Percentiles rank a stretch among this genome's conserved stretches.
These are phyloP conservation scores for Phialemoniopsis sp. DNA, from an alignment of 2,329 filamentous ascomycete species.

Conservation along the genomic window DNA sequence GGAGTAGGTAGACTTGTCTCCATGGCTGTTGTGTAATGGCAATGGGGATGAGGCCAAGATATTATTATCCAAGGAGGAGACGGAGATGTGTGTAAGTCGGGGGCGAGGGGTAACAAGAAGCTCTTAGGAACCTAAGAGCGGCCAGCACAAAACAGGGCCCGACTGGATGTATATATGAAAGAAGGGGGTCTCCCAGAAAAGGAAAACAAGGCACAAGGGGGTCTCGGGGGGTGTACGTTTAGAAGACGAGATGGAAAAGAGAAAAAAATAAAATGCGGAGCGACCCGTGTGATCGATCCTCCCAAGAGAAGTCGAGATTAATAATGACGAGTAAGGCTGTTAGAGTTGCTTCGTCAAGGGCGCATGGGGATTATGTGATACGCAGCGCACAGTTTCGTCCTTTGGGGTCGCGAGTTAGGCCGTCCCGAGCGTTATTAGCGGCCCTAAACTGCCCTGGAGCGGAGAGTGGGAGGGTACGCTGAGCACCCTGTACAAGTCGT, in stretches of 20 bases:
- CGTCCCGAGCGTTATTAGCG: background rate
- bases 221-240: too few relatives aligned
- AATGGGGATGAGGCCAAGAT: background rate
- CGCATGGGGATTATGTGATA: slow-evolving; percentile 1
- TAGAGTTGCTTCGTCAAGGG: background rate
- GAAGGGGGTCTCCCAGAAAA: background rate
- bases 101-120: background rate
- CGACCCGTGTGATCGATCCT: slow-evolving; percentile 1
- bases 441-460: background rate
- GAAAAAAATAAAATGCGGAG: slow-evolving; percentile 2
- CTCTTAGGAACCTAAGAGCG: background rate
- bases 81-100: background rate
- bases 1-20: slow-evolving; percentile 47
- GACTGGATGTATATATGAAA: background rate
- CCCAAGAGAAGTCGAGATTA: slow-evolving; percentile 1
- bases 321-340: slow-evolving; percentile 5
- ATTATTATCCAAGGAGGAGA: background rate
- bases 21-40: slow-evolving; percentile 29
- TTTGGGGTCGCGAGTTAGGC: background rate
- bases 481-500: too few relatives aligned
- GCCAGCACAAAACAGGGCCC: background rate
- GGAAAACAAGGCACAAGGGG: background rate
- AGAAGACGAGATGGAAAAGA: slow-evolving; percentile 1
- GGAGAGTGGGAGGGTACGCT: background rate
- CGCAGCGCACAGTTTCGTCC: background rate